These are phyloP conservation scores for Ustilago esculenta DNA, from an alignment of 1,284 basidiomycete species.

Conservation along the genomic window DNA sequence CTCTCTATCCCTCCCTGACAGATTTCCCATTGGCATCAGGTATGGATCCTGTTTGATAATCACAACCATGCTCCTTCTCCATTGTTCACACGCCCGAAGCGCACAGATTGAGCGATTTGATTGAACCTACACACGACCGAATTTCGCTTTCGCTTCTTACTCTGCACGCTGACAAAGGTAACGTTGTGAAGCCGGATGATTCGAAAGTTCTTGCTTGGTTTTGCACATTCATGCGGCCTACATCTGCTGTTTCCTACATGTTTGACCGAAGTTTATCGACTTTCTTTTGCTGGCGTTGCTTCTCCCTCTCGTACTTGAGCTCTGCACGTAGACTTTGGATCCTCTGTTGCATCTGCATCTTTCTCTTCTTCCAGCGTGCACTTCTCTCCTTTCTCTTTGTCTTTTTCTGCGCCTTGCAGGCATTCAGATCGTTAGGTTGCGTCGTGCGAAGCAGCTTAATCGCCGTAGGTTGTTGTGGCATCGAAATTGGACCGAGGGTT, in stretches of 20 bases:
- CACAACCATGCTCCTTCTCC: not conserved
- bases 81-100: too few relatives aligned
- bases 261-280: not conserved
- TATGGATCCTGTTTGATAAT: too few relatives aligned
- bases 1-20: not conserved
- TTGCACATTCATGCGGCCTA: not conserved
- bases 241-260: not conserved
- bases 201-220: too few relatives aligned
- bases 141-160: too few relatives aligned
- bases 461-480: constrained; percentile 18
- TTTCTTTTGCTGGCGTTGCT: constrained; percentile 1
- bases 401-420: constrained; percentile 27
- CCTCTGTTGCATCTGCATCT: constrained; percentile 12
- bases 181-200: too few relatives aligned
- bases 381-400: constrained; percentile 19
- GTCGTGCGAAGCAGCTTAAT: constrained; percentile 39
- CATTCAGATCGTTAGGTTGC: constrained; percentile 37
- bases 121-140: too few relatives aligned
- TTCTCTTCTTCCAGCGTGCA: constrained; percentile 29
- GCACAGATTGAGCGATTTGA: too few relatives aligned
- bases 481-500: not conserved
- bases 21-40: too few relatives aligned
- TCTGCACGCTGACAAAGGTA: too few relatives aligned
- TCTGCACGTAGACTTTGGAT: constrained; percentile 7
- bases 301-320: constrained; percentile 3